Conservation (phyloP, 1,284 basidiomycete genomes). For the Exobasidium cylindrosporum region DNA sequence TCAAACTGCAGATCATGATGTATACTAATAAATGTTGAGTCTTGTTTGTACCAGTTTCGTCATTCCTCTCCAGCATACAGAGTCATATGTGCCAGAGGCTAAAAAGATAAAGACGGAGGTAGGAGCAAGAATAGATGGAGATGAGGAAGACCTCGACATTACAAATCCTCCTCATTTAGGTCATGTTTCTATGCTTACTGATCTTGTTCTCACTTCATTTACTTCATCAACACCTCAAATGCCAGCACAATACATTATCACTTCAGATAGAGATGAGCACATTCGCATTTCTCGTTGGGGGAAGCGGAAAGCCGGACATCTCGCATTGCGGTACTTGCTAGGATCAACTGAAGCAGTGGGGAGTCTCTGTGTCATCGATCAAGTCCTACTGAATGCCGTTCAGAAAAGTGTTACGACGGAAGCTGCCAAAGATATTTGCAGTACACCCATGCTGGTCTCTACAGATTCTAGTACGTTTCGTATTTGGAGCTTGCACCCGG, state of each 20-base stretch:
- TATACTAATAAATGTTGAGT: no score
- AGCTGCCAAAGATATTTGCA: constrained; percentile 2
- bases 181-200: constrained; percentile 6
- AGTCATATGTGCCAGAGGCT: background rate
- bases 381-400: background rate
- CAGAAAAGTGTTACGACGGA: background rate
- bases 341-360: constrained; percentile 19
- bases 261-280: constrained; percentile 51
- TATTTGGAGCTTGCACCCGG: constrained; percentile 6
- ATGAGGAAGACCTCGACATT: constrained; percentile 1
- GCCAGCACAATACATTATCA: constrained; percentile 33
- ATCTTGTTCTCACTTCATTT: constrained; percentile 1
- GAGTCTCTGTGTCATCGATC: background rate
- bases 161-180: background rate
- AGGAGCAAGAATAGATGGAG: background rate
- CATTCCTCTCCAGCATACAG: background rate
- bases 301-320: constrained; percentile 29
- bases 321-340: constrained; percentile 43
- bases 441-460: background rate
- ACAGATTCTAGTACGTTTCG: constrained; percentile 1
- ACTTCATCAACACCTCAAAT: constrained; percentile 7
- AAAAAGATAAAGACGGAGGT: background rate
- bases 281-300: constrained; percentile 53
- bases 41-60: background rate
- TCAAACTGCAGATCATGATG: no score